Base-by-base conservation (phyloP, 2,329 filamentous ascomycete genomes). In the Plenodomus lindquistii region DNA sequence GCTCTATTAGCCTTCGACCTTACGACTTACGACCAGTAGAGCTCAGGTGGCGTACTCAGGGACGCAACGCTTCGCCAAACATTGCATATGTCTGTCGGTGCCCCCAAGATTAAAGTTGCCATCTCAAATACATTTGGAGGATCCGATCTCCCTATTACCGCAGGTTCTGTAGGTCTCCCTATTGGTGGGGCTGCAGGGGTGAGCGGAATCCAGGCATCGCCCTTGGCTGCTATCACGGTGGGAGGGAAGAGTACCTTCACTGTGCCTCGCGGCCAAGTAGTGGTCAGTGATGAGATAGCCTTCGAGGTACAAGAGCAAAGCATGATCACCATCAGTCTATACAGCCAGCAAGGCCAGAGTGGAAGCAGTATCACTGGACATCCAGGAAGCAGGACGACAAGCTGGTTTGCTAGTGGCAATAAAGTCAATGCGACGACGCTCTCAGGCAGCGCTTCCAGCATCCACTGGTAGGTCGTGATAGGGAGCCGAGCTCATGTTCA, bases 61-160 rank as follows among this genome's bases (percentile, higher is more conserved):
- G 81, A 87, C 59, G 79, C 83, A 1, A 87, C 85, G 0, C 78
- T 88, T 52, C 83, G 85, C 3, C 85, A 88, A 67, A 88, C 85
- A 0, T 65, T 87, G 10, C 81, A 84, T 54, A 73, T 85, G 55
- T 82, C 83, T 4, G 75, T 85, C 3, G 78, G 77, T 1, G 78
- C 80, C 2, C 72, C 78, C 1, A 77, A 81, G n/a, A 78, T 88
- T 54, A 82, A 85, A 13, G 70, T 88, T 35, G 81, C 82, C 31
- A 75, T 88, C 31, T 86, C 84, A 36, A 88, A 89, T 62, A 81
- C 79, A 0, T 88, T 88, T 52, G 85, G 86, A 1, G 66, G 76
- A 1, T 82, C 78, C 29, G 79, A 83, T 50, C 73, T 88, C 2
- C 77, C 81, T 31, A 81, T 88, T 54, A 84, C 81, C 0, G 77